phyloP scores from a whole-genome alignment of 2,329 filamentous ascomycete genomes.

The Fusarium verrucosum region DNA sequence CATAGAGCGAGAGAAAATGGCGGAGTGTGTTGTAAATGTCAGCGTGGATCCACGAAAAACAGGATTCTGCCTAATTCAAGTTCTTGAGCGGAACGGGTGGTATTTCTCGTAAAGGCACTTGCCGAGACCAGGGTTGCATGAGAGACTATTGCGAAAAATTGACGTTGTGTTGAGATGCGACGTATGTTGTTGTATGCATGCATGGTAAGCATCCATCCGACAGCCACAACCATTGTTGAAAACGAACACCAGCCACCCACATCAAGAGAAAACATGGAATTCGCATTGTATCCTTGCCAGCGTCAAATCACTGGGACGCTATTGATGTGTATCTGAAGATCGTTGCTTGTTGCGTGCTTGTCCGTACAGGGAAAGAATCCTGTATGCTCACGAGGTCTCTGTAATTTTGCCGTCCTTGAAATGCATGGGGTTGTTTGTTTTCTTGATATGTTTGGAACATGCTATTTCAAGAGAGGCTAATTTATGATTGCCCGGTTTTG shows the following conservation, averaged over 20 bases:
- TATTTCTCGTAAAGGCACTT: conserved; percentile 32
- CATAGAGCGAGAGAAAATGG: conserved; percentile 13
- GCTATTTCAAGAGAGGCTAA: conserved; percentile 3
- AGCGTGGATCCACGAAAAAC: conserved; percentile 19
- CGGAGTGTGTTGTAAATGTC: conserved; percentile 24
- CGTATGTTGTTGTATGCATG: conserved; percentile 3
- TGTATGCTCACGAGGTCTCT: conserved; percentile 13
- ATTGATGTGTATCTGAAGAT: conserved; percentile 19
- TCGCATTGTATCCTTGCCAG: conserved; percentile 10
- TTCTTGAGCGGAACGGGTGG: conserved; percentile 3
- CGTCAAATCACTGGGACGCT: not conserved
- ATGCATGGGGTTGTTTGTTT: not conserved
- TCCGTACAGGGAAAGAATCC: conserved; percentile 14
- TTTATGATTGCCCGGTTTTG: conserved; percentile 1
- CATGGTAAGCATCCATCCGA: conserved; percentile 3
- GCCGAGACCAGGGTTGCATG: conserved; percentile 25
- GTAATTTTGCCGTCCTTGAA: not conserved
- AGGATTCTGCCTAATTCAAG: conserved; percentile 2
- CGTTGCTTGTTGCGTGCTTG: conserved; percentile 26
- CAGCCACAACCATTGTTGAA: not conserved
- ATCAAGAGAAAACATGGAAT: not conserved
- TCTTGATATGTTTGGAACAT: conserved; percentile 6
- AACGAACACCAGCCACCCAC: conserved; percentile 3
- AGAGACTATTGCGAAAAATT: conserved; percentile 5
- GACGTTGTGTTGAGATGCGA: conserved; percentile 4